These are phyloP conservation scores for Pichia nakasei DNA, from an alignment of 805 yeast species.

Conservation along the genomic window DNA sequence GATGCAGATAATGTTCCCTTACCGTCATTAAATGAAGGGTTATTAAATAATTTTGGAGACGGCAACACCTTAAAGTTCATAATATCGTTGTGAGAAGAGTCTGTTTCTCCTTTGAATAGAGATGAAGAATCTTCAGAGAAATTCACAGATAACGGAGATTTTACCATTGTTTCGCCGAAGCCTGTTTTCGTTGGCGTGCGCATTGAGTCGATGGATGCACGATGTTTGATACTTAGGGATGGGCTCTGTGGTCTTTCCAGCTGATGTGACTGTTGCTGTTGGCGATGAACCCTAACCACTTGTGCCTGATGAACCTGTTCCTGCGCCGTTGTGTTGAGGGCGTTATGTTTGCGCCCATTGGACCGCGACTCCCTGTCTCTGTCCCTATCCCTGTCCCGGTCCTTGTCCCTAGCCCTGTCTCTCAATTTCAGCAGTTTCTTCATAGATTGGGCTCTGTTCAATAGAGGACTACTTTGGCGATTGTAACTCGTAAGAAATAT, in stretches of 20 bases:
- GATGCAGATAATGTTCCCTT: neutral
- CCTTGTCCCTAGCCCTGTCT: slow-evolving; percentile 1
- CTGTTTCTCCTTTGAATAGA: too few relatives aligned
- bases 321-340: neutral
- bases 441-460: too few relatives aligned
- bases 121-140: too few relatives aligned
- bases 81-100: neutral
- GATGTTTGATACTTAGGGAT: neutral
- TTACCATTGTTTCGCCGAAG: too few relatives aligned
- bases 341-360: neutral
- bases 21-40: neutral
- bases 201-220: neutral
- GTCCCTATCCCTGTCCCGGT: slow-evolving; percentile 1
- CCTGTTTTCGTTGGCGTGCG: neutral
- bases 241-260: neutral
- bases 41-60: neutral
- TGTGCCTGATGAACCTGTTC: neutral
- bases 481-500: too few relatives aligned
- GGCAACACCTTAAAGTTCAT: neutral
- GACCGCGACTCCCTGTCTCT: neutral
- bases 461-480: too few relatives aligned
- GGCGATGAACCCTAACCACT: too few relatives aligned
- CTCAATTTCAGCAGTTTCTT: slow-evolving; percentile 4
- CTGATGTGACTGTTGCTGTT: neutral
- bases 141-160: neutral